Conservation (phyloP, 176 grass and related monocot species). For the Musa beccarii region DNA sequence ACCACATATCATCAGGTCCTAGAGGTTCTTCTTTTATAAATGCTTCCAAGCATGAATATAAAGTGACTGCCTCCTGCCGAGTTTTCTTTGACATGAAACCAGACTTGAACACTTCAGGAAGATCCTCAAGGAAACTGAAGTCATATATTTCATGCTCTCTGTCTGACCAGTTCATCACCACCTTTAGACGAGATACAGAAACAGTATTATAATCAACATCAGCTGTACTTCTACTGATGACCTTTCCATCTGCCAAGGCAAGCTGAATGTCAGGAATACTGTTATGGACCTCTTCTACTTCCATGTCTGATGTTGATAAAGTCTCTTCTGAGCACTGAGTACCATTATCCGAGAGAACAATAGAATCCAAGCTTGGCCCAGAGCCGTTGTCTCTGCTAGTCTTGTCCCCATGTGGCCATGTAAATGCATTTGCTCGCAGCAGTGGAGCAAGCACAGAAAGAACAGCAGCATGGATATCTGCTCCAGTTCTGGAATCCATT, state of each 20-base stretch:
- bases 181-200: constrained; percentile 23
- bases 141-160: constrained; percentile 63
- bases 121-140: constrained; percentile 55
- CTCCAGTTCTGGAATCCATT: constrained; percentile 32
- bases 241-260: constrained; percentile 77
- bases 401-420: constrained; percentile 20
- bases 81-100: constrained; percentile 89
- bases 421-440: constrained; percentile 41
- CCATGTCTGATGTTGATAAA: constrained; percentile 34
- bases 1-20: constrained; percentile 99
- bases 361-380: constrained; percentile 70
- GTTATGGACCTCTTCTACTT: constrained; percentile 27
- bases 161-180: constrained; percentile 82
- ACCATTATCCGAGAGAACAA: constrained; percentile 59
- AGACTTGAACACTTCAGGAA: constrained; percentile 77
- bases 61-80: constrained; percentile 74
- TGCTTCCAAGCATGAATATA: constrained; percentile 89
- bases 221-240: constrained; percentile 29
- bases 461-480: constrained; percentile 62
- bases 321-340: constrained; percentile 13
- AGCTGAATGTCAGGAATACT: constrained; percentile 47
- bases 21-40: constrained; percentile 96
- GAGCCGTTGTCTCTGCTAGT: constrained; percentile 32
- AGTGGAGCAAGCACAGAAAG: constrained; percentile 51
- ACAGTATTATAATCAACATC: constrained; percentile 37